These are phyloP conservation scores for Colletotrichum caudatum DNA, from an alignment of 2,329 filamentous ascomycete species.

Conservation along the genomic window DNA sequence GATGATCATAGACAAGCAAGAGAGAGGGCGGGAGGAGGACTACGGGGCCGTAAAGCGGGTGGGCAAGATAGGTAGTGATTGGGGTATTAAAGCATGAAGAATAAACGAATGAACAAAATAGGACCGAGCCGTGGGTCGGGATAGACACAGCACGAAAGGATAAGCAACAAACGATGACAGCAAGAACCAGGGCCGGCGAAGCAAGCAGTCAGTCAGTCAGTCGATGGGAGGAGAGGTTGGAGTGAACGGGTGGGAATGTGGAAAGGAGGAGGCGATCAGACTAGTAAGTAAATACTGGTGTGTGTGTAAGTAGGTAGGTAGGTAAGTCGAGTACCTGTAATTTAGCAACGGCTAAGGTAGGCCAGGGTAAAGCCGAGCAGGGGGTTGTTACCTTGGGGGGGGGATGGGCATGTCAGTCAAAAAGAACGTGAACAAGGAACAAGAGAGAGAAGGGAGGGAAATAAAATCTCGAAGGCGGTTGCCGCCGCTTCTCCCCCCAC, in stretches of 20 bases:
- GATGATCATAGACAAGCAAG: constrained; percentile 19
- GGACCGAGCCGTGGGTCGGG: constrained; percentile 21
- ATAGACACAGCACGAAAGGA: constrained; percentile 35
- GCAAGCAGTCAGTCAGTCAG: constrained; percentile 3
- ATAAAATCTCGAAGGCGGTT: constrained; percentile 10
- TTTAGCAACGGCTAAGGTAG: constrained; percentile 21
- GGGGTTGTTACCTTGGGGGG: neutral
- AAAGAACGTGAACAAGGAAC: constrained; percentile 9
- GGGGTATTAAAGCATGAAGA: constrained; percentile 38
- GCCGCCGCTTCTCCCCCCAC: neutral
- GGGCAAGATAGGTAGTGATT: constrained; percentile 9
- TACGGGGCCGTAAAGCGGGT: constrained; percentile 18
- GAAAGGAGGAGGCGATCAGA: constrained; percentile 41
- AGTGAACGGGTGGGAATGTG: constrained; percentile 39
- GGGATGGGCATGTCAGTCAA: constrained; percentile 9
- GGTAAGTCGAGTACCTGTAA: neutral
- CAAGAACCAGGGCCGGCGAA: constrained; percentile 38
- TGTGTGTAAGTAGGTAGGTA: neutral
- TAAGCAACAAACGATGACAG: constrained; percentile 40
- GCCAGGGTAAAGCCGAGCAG: constrained; percentile 7
- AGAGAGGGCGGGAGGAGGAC: constrained; percentile 2
- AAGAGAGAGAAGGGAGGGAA: neutral
- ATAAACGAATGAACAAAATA: constrained; percentile 33
- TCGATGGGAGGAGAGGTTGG: constrained; percentile 38
- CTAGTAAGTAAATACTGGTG: constrained; percentile 26